These are phyloP conservation scores for Russula virescens DNA, from an alignment of 768 basidiomycete genomes.

Conservation along the genomic window DNA sequence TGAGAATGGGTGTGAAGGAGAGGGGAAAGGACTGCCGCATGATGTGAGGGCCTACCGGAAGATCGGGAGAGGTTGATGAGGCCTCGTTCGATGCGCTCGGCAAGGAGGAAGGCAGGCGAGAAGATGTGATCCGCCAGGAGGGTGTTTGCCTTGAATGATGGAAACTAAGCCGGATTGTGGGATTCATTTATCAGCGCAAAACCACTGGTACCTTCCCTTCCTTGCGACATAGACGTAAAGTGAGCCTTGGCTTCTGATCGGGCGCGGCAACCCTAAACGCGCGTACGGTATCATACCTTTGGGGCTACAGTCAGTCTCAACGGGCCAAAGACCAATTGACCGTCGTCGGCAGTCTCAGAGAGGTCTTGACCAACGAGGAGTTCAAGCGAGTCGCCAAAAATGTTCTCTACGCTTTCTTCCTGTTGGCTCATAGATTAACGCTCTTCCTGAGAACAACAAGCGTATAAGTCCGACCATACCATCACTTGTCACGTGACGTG, in stretches of 20 bases:
- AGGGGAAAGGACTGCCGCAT: background rate
- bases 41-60: background rate
- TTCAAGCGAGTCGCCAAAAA: background rate
- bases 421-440: background rate
- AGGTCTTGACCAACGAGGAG: background rate
- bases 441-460: no score
- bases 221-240: background rate
- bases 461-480: no score
- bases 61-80: background rate
- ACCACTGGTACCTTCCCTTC: background rate
- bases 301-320: background rate
- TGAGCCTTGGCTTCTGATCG: background rate
- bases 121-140: conserved; percentile 70
- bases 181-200: background rate
- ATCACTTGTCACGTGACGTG: background rate
- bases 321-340: background rate
- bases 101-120: conserved; percentile 60
- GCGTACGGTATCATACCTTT: background rate
- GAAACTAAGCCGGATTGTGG: background rate
- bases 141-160: conserved; percentile 51
- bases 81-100: conserved; percentile 55
- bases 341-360: background rate
- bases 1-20: background rate
- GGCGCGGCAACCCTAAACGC: background rate
- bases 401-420: background rate